phyloP scores from a whole-genome alignment of 345 rosid species.

The Moricandia moricandioides region DNA sequence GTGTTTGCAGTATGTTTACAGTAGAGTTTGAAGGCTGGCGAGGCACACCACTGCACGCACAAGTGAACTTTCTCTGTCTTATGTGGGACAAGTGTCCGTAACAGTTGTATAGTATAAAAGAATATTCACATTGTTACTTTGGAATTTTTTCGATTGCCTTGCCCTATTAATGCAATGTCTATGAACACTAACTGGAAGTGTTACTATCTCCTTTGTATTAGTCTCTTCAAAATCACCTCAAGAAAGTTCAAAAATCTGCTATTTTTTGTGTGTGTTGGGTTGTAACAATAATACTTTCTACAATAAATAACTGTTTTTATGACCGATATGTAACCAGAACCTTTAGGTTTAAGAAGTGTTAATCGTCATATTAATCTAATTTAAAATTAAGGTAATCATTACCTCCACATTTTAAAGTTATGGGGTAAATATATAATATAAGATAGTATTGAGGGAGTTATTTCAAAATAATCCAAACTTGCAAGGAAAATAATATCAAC shows the following conservation, averaged over 20 bases:
- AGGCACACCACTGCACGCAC: not conserved
- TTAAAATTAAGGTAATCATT: not conserved
- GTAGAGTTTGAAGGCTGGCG: not conserved
- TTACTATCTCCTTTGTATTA: not conserved
- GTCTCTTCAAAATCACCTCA: not conserved
- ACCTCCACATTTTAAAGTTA: not conserved
- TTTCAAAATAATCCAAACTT: constrained; percentile 3
- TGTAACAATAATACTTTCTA: not conserved
- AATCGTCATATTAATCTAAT: not conserved
- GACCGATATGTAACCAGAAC: not conserved
- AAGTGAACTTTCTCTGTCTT: too few relatives aligned
- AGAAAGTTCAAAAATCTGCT: not conserved
- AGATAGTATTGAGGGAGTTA: not conserved
- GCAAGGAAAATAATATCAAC: constrained; percentile 16
- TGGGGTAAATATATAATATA: not conserved
- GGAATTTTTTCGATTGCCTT: constrained; percentile 14
- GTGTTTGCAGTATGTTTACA: not conserved
- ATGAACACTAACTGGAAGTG: not conserved
- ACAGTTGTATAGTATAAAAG: constrained; percentile 11
- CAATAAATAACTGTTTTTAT: not conserved
- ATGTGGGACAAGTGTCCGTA: too few relatives aligned
- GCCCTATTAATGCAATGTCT: constrained; percentile 6
- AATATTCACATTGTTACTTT: constrained; percentile 10
- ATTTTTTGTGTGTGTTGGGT: not conserved
- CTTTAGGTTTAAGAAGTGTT: not conserved